Evolutionary conservation across 106 monocot genomes (phyloP).

Genomic region (Triglochin maritima): DNA sequence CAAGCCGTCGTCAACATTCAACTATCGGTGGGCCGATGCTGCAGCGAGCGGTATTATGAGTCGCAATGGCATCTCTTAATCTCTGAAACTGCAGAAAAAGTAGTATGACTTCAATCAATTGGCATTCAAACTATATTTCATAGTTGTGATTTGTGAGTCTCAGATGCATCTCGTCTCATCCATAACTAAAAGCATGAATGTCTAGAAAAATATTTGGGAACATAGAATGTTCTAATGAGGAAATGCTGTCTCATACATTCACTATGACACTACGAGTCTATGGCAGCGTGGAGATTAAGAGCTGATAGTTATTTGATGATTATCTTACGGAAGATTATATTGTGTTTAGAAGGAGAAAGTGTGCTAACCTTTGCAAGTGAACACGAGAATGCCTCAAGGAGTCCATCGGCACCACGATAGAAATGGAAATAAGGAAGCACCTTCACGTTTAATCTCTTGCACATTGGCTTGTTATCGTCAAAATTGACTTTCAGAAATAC

Average conservation of each 20-base stretch:
- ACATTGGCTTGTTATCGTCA: conserved; percentile 22
- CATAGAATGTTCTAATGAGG: neutral
- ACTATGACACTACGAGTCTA: no score
- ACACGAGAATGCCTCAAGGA: conserved; percentile 15
- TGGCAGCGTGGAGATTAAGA: neutral
- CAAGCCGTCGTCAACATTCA: conserved; percentile 10
- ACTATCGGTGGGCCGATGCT: conserved; percentile 32
- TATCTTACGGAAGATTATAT: neutral
- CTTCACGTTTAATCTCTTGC: conserved; percentile 15
- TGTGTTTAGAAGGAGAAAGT: neutral
- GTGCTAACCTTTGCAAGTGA: conserved; percentile 17
- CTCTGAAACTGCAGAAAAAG: conserved; percentile 27
- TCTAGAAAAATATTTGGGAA: neutral
- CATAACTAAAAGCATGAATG: neutral
- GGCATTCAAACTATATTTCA: neutral
- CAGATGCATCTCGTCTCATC: neutral
- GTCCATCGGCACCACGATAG: conserved; percentile 27
- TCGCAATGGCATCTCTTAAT: conserved; percentile 40
- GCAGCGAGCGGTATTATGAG: conserved; percentile 35
- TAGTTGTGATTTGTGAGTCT: no score
- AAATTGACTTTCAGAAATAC: conserved; percentile 18
- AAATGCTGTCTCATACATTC: no score
- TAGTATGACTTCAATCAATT: neutral
- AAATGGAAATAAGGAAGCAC: conserved; percentile 28
- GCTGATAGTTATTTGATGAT: neutral